Evolutionary conservation across 768 basidiomycete genomes (phyloP).

Genomic region (Tricholomella constricta): DNA sequence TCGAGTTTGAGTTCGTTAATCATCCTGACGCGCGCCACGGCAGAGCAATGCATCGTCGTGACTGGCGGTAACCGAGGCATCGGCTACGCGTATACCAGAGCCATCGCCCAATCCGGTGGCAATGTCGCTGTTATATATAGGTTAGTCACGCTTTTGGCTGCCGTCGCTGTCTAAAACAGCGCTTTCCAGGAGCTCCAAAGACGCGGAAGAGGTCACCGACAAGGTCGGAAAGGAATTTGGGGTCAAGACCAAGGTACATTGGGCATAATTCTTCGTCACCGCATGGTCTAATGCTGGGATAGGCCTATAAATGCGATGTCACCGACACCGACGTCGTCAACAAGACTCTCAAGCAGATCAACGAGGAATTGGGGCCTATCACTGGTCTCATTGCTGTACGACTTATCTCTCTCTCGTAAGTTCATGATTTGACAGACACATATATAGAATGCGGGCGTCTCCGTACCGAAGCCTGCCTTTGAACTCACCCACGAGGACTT

Average conservation of each 20-base stretch:
- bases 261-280: not conserved
- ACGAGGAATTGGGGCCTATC: conserved; percentile 49
- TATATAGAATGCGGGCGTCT: conserved; percentile 60
- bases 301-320: conserved; percentile 69
- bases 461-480: conserved; percentile 61
- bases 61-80: conserved; percentile 69
- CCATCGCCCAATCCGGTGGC: conserved; percentile 55
- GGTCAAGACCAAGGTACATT: conserved; percentile 43
- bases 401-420: conserved; percentile 2
- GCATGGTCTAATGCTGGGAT: too few species aligned
- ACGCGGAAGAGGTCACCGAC: conserved; percentile 50
- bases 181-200: conserved; percentile 40
- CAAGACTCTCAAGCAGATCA: conserved; percentile 47
- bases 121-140: conserved; percentile 66
- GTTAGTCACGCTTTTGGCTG: conserved; percentile 21
- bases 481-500: conserved; percentile 61
- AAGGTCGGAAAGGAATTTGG: conserved; percentile 48
- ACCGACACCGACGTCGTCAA: conserved; percentile 44
- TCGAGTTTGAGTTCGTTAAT: not conserved
- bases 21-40: not conserved
- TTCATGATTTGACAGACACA: not conserved
- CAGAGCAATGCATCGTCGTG: conserved; percentile 52
- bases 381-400: conserved; percentile 58
- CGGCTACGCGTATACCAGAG: conserved; percentile 53
- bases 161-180: not conserved